Evolutionary conservation across 2,329 filamentous ascomycete species (phyloP).

Genomic region (Fusarium virguliforme): DNA sequence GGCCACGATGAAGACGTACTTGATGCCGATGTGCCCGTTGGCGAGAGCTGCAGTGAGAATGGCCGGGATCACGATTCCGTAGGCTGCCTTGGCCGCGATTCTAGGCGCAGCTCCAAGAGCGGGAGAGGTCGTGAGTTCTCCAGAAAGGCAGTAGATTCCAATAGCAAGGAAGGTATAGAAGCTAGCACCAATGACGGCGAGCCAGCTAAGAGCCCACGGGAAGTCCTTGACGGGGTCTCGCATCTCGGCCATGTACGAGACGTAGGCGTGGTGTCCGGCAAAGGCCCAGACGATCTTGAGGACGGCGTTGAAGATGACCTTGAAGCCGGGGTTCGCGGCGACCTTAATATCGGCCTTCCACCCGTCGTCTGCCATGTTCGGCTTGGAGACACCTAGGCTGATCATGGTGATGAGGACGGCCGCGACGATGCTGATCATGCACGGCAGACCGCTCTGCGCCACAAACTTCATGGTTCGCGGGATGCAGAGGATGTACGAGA

Average conservation of each 20-base stretch:
- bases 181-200: slow-evolving; percentile 24
- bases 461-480: slow-evolving; percentile 36
- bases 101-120: slow-evolving; percentile 40
- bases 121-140: slow-evolving; percentile 36
- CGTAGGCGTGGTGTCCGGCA: slow-evolving; percentile 43
- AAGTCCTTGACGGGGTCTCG: slow-evolving; percentile 43
- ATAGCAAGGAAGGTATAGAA: slow-evolving; percentile 43
- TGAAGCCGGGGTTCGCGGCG: slow-evolving; percentile 31
- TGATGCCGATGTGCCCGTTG: slow-evolving; percentile 45
- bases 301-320: slow-evolving; percentile 28
- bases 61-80: slow-evolving; percentile 42
- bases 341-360: slow-evolving; percentile 35
- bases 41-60: slow-evolving; percentile 42
- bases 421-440: slow-evolving; percentile 17
- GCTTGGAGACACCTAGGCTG: slow-evolving; percentile 27
- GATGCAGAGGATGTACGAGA: slow-evolving; percentile 22
- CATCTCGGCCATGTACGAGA: slow-evolving; percentile 50
- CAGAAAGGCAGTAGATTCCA: slow-evolving; percentile 45
- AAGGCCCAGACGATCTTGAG: slow-evolving; percentile 43
- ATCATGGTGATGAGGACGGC: slow-evolving; percentile 34
- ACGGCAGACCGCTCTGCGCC: slow-evolving; percentile 27
- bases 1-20: slow-evolving; percentile 35
- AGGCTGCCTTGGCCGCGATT: slow-evolving; percentile 43
- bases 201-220: slow-evolving; percentile 29
- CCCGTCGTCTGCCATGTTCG: background rate